phyloP scores from a whole-genome alignment of 2,329 filamentous ascomycete genomes.

The Neocucurbitaria cava region DNA sequence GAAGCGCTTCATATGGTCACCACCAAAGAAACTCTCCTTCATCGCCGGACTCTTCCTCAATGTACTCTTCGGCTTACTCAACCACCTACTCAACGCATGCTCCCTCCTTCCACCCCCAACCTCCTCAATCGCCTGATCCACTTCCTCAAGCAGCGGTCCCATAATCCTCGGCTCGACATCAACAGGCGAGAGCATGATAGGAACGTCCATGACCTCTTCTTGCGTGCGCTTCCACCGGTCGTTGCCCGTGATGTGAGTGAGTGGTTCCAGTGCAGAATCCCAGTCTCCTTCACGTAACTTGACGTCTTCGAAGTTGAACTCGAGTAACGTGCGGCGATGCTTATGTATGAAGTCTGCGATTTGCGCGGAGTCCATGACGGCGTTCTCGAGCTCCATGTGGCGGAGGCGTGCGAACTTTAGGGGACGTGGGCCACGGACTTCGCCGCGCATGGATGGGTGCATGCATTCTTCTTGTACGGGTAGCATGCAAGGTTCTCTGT shows the following conservation, averaged over 20 bases:
- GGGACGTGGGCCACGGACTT: slow-evolving; percentile 49
- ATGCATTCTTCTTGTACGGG: slow-evolving; percentile 52
- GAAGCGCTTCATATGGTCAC: slow-evolving; percentile 47
- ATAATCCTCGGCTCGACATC: slow-evolving; percentile 44
- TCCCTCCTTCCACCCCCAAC: slow-evolving; percentile 20
- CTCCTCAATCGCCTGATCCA: slow-evolving; percentile 35
- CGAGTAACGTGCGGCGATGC: slow-evolving; percentile 72
- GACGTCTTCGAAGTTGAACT: slow-evolving; percentile 83
- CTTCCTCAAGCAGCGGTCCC: slow-evolving; percentile 43
- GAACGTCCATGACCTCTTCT: slow-evolving; percentile 52
- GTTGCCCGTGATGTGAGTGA: slow-evolving; percentile 58
- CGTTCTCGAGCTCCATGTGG: slow-evolving; percentile 75
- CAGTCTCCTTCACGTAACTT: slow-evolving; percentile 74
- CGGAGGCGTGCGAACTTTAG: slow-evolving; percentile 71
- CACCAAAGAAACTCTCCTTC: slow-evolving; percentile 48
- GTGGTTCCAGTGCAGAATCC: slow-evolving; percentile 80
- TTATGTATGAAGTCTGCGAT: slow-evolving; percentile 71
- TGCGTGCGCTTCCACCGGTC: slow-evolving; percentile 52
- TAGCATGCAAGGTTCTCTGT: slow-evolving; percentile 73
- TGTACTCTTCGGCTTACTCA: slow-evolving; percentile 30
- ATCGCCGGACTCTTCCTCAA: slow-evolving; percentile 21
- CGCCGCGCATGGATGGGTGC: slow-evolving; percentile 41
- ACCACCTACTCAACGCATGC: slow-evolving; percentile 42
- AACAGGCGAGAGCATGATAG: slow-evolving; percentile 46
- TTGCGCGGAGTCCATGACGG: slow-evolving; percentile 73